Conservation (phyloP, 2,329 filamentous ascomycete genomes). For the Epichloe amarillans region DNA sequence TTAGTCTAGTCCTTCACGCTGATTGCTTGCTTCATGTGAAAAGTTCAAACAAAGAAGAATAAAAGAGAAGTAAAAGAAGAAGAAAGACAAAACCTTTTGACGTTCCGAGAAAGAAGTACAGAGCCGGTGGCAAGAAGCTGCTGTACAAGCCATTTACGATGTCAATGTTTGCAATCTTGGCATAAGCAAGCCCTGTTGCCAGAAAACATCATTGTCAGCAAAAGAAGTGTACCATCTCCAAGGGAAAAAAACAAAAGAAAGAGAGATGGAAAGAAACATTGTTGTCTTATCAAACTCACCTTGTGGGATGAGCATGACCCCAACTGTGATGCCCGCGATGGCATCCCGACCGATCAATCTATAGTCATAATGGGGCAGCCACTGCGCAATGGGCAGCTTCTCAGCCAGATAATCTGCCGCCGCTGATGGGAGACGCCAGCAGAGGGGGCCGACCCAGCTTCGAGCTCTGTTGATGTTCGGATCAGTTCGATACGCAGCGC, state of each 20-base stretch:
- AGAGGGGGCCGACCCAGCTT: slow-evolving; percentile 13
- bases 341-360: slow-evolving; percentile 49
- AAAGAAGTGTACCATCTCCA: too few species aligned
- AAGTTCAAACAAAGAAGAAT: too few species aligned
- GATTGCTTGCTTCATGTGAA: background rate
- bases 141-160: slow-evolving; percentile 48
- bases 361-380: slow-evolving; percentile 48
- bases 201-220: background rate
- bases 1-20: background rate
- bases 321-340: slow-evolving; percentile 47
- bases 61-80: background rate
- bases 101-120: slow-evolving; percentile 48
- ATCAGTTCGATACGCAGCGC: slow-evolving; percentile 13
- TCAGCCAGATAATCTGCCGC: slow-evolving; percentile 42
- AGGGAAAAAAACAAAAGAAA: rapidly evolving
- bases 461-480: slow-evolving; percentile 14
- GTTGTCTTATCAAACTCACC: background rate
- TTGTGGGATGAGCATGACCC: slow-evolving; percentile 47
- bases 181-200: slow-evolving; percentile 40
- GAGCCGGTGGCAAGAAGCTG: slow-evolving; percentile 41
- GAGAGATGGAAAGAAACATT: too few species aligned
- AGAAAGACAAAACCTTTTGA: slow-evolving; percentile 36
- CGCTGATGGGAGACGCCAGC: slow-evolving; percentile 32
- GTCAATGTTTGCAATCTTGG: slow-evolving; percentile 47
- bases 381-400: slow-evolving; percentile 48